Evolutionary conservation across 495 filamentous ascomycete species (phyloP).

Genomic region (Talaromyces stipitatus): DNA sequence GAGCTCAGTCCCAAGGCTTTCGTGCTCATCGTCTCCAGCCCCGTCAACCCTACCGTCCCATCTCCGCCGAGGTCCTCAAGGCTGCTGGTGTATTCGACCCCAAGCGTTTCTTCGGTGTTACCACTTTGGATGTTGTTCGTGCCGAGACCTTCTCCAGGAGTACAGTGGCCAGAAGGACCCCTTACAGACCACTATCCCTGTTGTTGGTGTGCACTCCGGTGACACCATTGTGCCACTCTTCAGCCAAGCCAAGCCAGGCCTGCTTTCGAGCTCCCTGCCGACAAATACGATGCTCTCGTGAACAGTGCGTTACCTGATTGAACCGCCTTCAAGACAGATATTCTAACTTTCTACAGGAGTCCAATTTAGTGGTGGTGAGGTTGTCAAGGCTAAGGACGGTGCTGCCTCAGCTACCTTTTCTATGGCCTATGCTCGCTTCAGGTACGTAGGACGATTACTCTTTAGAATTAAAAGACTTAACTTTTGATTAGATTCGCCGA

Average conservation of each 20-base stretch:
- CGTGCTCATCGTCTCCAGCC: slow-evolving; percentile 95
- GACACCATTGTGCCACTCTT: slow-evolving; percentile 97
- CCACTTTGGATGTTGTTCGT: slow-evolving; percentile 94
- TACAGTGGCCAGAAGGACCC: slow-evolving; percentile 76
- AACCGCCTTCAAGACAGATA: neutral
- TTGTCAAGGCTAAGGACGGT: slow-evolving; percentile 96
- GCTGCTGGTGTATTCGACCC: slow-evolving; percentile 85
- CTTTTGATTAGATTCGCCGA: slow-evolving; percentile 68
- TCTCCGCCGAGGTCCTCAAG: slow-evolving; percentile 94
- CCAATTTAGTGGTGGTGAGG: slow-evolving; percentile 97
- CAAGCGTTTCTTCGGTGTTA: slow-evolving; percentile 93
- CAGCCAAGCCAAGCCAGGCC: slow-evolving; percentile 83
- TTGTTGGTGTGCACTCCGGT: slow-evolving; percentile 94
- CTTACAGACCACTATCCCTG: slow-evolving; percentile 73
- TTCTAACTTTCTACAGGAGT: slow-evolving; percentile 49
- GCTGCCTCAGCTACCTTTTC: slow-evolving; percentile 91
- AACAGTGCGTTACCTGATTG: slow-evolving; percentile 53
- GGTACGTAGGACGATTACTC: slow-evolving; percentile 39
- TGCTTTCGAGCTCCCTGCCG: slow-evolving; percentile 67
- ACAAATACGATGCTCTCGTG: slow-evolving; percentile 79
- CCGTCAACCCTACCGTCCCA: slow-evolving; percentile 97
- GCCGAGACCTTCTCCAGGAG: slow-evolving; percentile 91
- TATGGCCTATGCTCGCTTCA: slow-evolving; percentile 95
- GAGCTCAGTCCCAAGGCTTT: slow-evolving; percentile 85
- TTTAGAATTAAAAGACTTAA: slow-evolving; percentile 13